Base-by-base conservation (phyloP, 129 eudicot genomes). In the Calendula officinalis region DNA sequence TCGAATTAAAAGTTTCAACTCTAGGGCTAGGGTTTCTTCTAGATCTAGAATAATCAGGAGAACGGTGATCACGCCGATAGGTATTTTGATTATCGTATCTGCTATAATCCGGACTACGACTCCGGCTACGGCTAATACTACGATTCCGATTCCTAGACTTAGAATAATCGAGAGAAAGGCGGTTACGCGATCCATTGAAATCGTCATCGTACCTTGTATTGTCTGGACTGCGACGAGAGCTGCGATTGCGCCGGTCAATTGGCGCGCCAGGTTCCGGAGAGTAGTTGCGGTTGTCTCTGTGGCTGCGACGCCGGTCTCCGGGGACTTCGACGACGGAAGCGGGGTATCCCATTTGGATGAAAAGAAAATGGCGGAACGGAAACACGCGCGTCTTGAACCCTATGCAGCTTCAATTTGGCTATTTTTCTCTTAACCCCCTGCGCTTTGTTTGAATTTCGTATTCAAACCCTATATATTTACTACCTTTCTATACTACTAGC, bases 21-120 rank as follows among this genome's bases (percentile, higher is more conserved):
- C 64, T 77, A 65, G 83, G 91, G 84, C 73, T 80, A 74, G 83
- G 91, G 89, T 75, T 75, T 42, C 66, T 46, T 57, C 71, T 72
- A 60, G 69, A 53, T 67, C 78, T 75, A 9, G 86, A 66, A 40
- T 81, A 72, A 81, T 90, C 92, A 7, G 95, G 95, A 1, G 88
- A 84, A 40, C 80, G 80, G 16, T 62, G 68, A 58, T 60, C 35
- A 14, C 79, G 76, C 13, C 74, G 80, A 52, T 65, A 70, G 6
- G 52, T 42, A 7, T 62, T 57, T 57, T 57, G 56, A 14, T 73
- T 66, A 61, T 82, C 67, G 76, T 84, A 72, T 67, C 87, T 63
- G n/a, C 47, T 70, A 49, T 77, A 66, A n/a, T 81, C 84, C 9
- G 88, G 88, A 75, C 87, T 82, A 58, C 75, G 83, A 65, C 87